phyloP scores from a whole-genome alignment of 2,329 filamentous ascomycete species.

The Pseudogymnoascus sp. region DNA sequence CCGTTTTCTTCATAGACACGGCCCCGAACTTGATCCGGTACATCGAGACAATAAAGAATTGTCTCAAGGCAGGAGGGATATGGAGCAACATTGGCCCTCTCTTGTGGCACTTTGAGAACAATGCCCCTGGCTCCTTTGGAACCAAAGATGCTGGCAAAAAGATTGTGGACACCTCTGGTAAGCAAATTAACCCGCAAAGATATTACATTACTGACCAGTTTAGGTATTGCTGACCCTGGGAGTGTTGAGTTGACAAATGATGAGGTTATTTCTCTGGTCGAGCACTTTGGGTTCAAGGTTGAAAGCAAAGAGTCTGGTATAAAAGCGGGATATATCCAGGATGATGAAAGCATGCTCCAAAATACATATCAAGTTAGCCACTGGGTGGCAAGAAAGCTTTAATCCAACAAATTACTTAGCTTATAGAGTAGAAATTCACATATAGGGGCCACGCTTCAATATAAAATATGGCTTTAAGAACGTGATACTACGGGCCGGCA shows the following conservation, averaged over 20 bases:
- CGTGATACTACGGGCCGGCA: neutral
- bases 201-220: conserved; percentile 5
- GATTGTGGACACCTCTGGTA: neutral
- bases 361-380: conserved; percentile 71
- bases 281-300: conserved; percentile 67
- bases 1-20: conserved; percentile 95
- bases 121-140: conserved; percentile 50
- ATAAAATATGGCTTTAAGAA: neutral
- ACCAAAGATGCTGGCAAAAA: neutral
- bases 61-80: conserved; percentile 67
- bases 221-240: conserved; percentile 79
- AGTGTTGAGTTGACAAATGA: conserved; percentile 85
- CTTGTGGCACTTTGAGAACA: conserved; percentile 90
- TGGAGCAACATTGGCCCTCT: conserved; percentile 88
- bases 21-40: conserved; percentile 89
- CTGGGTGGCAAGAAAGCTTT: conserved; percentile 75
- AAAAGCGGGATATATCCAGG: conserved; percentile 80
- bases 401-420: neutral
- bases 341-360: conserved; percentile 75
- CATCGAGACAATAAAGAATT: conserved; percentile 71
- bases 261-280: conserved; percentile 71
- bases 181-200: neutral
- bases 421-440: neutral
- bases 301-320: conserved; percentile 51
- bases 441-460: conserved; percentile 8